phyloP scores from a whole-genome alignment of 768 basidiomycete genomes.

The Termitomyces sp. region DNA sequence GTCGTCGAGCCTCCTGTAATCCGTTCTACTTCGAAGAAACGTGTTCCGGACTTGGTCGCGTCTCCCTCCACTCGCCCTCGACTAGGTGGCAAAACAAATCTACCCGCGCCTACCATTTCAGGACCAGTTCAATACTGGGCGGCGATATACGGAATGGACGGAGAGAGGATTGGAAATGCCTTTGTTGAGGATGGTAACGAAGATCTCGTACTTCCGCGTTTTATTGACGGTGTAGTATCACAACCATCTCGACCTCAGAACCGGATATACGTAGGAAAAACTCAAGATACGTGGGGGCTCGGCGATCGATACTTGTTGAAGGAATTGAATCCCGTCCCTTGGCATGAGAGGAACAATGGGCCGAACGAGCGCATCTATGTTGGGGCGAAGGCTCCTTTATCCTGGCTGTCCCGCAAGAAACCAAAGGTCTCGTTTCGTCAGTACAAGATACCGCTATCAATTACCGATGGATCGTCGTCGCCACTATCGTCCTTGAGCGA shows the following conservation, averaged over 20 bases:
- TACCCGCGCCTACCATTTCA: constrained; percentile 4
- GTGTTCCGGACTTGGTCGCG: background rate
- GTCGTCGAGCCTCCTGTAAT: background rate
- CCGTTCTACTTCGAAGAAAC: background rate
- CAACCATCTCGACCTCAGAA: background rate
- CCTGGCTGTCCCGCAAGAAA: background rate
- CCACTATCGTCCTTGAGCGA: constrained; percentile 11
- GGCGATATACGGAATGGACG: constrained; percentile 25
- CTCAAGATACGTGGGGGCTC: constrained; percentile 28
- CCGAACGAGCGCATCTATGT: constrained; percentile 13
- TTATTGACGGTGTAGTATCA: background rate
- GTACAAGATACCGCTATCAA: background rate
- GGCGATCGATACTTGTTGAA: constrained; percentile 7
- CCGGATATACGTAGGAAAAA: constrained; percentile 26
- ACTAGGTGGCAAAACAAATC: constrained; percentile 7
- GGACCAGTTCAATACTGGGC: constrained; percentile 26
- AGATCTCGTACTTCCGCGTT: constrained; percentile 17
- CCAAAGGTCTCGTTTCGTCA: background rate
- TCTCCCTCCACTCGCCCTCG: background rate
- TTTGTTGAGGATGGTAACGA: constrained; percentile 19
- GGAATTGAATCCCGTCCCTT: constrained; percentile 12
- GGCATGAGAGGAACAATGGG: constrained; percentile 7
- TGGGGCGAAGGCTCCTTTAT: constrained; percentile 11
- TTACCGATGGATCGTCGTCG: constrained; percentile 1
- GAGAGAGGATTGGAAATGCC: constrained; percentile 23